Evolutionary conservation across 2,329 filamentous ascomycete species (phyloP).

Genomic region (Penicillium verrucosum): DNA sequence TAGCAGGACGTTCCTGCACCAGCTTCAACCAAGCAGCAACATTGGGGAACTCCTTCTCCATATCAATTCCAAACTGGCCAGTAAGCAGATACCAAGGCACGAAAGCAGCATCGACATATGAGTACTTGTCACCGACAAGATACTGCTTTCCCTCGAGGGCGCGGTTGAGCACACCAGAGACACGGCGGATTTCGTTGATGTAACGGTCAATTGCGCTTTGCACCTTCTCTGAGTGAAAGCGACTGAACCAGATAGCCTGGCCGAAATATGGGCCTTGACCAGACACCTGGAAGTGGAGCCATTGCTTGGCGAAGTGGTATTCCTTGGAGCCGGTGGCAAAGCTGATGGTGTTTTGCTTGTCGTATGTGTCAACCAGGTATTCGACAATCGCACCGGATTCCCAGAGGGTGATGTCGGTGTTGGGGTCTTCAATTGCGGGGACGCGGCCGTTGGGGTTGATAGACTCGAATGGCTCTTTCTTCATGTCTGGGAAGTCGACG

Average conservation of each 20-base stretch:
- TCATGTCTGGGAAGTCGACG: slow-evolving; percentile 29
- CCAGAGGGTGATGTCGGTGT: slow-evolving; percentile 42
- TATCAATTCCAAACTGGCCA: slow-evolving; percentile 18
- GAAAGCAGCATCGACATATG: slow-evolving; percentile 45
- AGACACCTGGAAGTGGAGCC: slow-evolving; percentile 47
- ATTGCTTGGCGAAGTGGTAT: slow-evolving; percentile 42
- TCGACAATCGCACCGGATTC: slow-evolving; percentile 47
- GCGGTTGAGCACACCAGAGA: slow-evolving; percentile 45
- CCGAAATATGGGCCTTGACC: slow-evolving; percentile 53
- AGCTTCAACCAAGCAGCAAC: slow-evolving; percentile 31
- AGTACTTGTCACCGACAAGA: slow-evolving; percentile 44
- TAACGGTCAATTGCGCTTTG: slow-evolving; percentile 47
- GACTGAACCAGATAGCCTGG: slow-evolving; percentile 45
- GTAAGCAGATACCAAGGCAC: slow-evolving; percentile 33
- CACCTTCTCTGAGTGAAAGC: slow-evolving; percentile 44
- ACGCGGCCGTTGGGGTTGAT: slow-evolving; percentile 38
- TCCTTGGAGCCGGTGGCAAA: slow-evolving; percentile 36
- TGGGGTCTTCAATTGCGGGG: slow-evolving; percentile 37
- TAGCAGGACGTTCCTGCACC: slow-evolving; percentile 26
- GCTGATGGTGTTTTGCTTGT: slow-evolving; percentile 38
- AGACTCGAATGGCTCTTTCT: slow-evolving; percentile 25
- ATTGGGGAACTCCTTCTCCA: slow-evolving; percentile 30
- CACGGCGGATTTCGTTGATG: slow-evolving; percentile 44
- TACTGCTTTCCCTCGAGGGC: slow-evolving; percentile 38
- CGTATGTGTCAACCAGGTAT: slow-evolving; percentile 47